Conservation (phyloP, 441 rosid genomes). For the Bruguiera hainesii region DNA sequence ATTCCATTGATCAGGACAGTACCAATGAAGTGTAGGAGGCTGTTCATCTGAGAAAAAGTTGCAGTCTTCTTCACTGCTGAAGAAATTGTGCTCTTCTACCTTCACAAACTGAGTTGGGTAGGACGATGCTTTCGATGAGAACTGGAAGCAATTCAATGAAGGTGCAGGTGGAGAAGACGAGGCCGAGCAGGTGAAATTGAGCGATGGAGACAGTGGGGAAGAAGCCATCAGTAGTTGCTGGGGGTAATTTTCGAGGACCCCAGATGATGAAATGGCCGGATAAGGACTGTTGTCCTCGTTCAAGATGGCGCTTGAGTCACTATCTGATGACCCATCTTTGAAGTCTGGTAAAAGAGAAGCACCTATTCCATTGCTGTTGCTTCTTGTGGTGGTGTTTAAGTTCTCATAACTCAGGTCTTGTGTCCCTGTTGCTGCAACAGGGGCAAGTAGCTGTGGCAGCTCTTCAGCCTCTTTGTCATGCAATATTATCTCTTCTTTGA, state of each 20-base stretch:
- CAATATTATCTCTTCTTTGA: slow-evolving; percentile 45
- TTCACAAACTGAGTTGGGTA: slow-evolving; percentile 60
- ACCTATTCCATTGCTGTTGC: slow-evolving; percentile 20
- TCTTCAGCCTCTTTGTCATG: slow-evolving; percentile 23
- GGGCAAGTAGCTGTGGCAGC: slow-evolving; percentile 9
- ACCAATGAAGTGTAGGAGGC: slow-evolving; percentile 77
- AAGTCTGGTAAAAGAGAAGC: slow-evolving; percentile 43
- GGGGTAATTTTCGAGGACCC: slow-evolving; percentile 26
- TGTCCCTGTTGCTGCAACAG: slow-evolving; percentile 27
- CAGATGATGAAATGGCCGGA: slow-evolving; percentile 50
- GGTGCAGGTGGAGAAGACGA: slow-evolving; percentile 21
- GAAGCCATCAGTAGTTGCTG: slow-evolving; percentile 31
- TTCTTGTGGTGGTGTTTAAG: slow-evolving; percentile 21
- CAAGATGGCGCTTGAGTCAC: slow-evolving; percentile 78
- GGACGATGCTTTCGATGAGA: slow-evolving; percentile 23
- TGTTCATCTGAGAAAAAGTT: slow-evolving; percentile 81
- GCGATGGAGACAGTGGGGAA: slow-evolving; percentile 17
- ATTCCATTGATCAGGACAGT: slow-evolving; percentile 64
- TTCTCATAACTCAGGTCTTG: slow-evolving; percentile 39
- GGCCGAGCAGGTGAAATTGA: slow-evolving; percentile 13
- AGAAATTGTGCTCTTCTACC: slow-evolving; percentile 73
- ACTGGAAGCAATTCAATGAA: slow-evolving; percentile 31
- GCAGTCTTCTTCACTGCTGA: slow-evolving; percentile 74
- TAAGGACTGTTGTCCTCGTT: slow-evolving; percentile 57
- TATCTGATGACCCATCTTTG: slow-evolving; percentile 75